These are phyloP conservation scores for Conringia planisiliqua DNA, from an alignment of 345 rosid species.

Conservation along the genomic window DNA sequence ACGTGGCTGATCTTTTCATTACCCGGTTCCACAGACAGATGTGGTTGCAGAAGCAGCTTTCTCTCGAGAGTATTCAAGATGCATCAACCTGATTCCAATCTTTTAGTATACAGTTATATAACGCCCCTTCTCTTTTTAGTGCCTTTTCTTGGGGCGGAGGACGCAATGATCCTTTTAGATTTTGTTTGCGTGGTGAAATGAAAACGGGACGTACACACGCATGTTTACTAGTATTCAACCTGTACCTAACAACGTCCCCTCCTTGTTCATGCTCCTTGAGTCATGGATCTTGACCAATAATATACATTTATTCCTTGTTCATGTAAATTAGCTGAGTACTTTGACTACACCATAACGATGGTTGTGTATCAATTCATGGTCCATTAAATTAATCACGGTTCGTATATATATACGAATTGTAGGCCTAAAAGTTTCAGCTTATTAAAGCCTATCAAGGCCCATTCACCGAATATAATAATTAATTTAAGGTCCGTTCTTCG, in stretches of 20 bases:
- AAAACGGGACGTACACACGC: background rate
- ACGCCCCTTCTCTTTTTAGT: no score
- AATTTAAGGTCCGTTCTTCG: background rate
- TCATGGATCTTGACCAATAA: background rate
- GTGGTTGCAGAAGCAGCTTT: constrained; percentile 74
- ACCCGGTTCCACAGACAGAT: constrained; percentile 62
- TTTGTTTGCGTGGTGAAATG: background rate
- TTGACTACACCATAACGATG: background rate
- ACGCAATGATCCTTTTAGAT: constrained; percentile 13
- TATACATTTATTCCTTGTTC: background rate
- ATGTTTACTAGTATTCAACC: background rate
- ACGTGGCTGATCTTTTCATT: constrained; percentile 74
- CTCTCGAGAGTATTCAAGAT: constrained; percentile 31
- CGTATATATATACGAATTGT: background rate
- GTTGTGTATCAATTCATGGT: background rate
- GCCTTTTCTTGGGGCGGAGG: background rate
- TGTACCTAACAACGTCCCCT: constrained; percentile 9
- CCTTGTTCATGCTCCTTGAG: background rate
- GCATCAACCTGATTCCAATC: background rate
- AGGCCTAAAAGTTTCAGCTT: background rate
- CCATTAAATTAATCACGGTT: background rate
- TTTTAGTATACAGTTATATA: background rate
- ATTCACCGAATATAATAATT: background rate
- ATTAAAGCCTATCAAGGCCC: constrained; percentile 7
- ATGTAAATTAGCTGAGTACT: background rate